phyloP scores from a whole-genome alignment of 1,284 basidiomycete species.

The Sparassis latifolia region DNA sequence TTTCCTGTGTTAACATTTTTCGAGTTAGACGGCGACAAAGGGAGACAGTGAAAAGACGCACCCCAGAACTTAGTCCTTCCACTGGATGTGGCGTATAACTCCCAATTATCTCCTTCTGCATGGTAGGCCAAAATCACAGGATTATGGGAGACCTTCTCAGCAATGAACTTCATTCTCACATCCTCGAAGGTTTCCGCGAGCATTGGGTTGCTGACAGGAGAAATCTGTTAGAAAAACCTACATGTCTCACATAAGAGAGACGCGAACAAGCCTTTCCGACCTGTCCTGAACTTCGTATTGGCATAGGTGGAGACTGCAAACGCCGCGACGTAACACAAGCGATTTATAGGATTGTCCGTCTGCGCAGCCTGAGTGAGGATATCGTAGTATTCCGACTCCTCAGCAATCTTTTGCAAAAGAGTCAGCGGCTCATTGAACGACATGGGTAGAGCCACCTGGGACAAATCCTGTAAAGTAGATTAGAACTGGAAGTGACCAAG shows the following conservation, averaged over 20 bases:
- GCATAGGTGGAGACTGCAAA: conserved; percentile 83
- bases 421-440: conserved; percentile 87
- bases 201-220: conserved; percentile 67
- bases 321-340: conserved; percentile 74
- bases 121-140: conserved; percentile 82
- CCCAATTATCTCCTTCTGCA: conserved; percentile 74
- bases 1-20: conserved; percentile 47
- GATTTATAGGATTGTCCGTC: conserved; percentile 58
- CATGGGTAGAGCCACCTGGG: conserved; percentile 79
- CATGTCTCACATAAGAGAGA: neutral
- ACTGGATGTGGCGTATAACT: conserved; percentile 61
- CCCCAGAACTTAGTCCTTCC: conserved; percentile 91
- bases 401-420: conserved; percentile 72
- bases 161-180: conserved; percentile 70
- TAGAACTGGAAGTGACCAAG: neutral
- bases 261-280: conserved; percentile 82
- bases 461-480: conserved; percentile 57
- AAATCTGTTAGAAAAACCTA: neutral
- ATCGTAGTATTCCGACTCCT: conserved; percentile 78
- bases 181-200: conserved; percentile 88
- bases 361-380: conserved; percentile 64
- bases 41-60: conserved; percentile 25
- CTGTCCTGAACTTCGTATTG: conserved; percentile 73
- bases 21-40: conserved; percentile 12
- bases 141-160: conserved; percentile 86